Percentiles rank a stretch among this genome's conserved stretches.
Evolutionary conservation across 2,329 filamentous ascomycete species (phyloP).

Genomic region (Colletotrichum euphorbiae): DNA sequence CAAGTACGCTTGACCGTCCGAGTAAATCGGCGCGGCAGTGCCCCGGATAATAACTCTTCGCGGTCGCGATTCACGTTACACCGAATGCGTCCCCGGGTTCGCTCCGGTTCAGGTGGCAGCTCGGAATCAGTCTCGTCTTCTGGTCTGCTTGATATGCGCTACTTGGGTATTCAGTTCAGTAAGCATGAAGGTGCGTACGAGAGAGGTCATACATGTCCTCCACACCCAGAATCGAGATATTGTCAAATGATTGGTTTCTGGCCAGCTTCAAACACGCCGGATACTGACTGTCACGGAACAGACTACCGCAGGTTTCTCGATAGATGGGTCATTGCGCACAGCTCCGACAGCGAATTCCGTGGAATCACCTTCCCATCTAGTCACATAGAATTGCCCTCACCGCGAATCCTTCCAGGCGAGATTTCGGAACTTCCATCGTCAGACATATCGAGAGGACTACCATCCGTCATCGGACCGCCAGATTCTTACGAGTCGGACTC

Average conservation of each 20-base stretch:
- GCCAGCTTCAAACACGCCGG: not conserved
- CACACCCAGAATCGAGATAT: not conserved
- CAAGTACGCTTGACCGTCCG: constrained; percentile 57
- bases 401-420: constrained; percentile 53
- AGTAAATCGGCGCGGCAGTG: constrained; percentile 55
- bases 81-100: constrained; percentile 54
- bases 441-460: constrained; percentile 42
- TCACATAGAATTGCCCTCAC: constrained; percentile 60
- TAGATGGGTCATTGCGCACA: constrained; percentile 59
- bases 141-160: constrained; percentile 55
- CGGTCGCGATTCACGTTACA: constrained; percentile 57
- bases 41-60: constrained; percentile 51
- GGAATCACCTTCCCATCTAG: constrained; percentile 59
- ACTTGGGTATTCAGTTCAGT: constrained; percentile 63
- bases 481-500: constrained; percentile 40
- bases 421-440: constrained; percentile 40
- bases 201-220: not conserved
- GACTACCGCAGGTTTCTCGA: constrained; percentile 61
- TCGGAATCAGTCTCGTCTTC: constrained; percentile 43
- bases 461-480: constrained; percentile 47
- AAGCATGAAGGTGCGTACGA: constrained; percentile 55
- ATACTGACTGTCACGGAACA: constrained; percentile 41
- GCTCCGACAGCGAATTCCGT: constrained; percentile 58
- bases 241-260: not conserved
- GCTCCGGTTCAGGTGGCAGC: constrained; percentile 45